These are phyloP conservation scores for Hysterangium stoloniferum DNA, from an alignment of 768 basidiomycete genomes.

Conservation along the genomic window DNA sequence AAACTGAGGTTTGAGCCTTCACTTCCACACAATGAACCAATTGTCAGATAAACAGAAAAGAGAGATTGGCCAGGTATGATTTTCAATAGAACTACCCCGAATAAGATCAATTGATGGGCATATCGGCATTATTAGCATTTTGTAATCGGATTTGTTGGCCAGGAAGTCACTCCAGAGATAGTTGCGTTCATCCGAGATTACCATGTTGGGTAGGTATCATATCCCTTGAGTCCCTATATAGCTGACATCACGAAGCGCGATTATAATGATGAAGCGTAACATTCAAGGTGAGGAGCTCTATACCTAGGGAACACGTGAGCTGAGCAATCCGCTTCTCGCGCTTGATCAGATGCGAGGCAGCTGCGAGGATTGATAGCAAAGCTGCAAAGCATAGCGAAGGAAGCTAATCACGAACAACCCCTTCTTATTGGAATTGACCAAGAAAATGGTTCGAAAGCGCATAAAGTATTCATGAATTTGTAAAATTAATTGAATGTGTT, in stretches of 20 bases:
- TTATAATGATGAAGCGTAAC: slow-evolving; percentile 67
- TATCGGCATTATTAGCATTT: no score
- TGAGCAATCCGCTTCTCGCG: background rate
- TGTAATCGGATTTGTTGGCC: slow-evolving; percentile 62
- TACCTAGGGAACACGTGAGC: background rate
- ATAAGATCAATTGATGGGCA: no score
- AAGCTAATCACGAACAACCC: slow-evolving; percentile 46
- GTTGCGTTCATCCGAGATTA: slow-evolving; percentile 52
- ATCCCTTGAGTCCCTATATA: background rate
- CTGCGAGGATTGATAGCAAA: slow-evolving; percentile 38
- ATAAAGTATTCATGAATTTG: background rate
- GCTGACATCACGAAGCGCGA: slow-evolving; percentile 13
- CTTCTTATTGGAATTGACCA: slow-evolving; percentile 67
- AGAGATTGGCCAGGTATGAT: no score
- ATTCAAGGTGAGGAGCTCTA: slow-evolving; percentile 35
- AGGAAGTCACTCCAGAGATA: slow-evolving; percentile 42
- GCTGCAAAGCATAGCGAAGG: slow-evolving; percentile 48
- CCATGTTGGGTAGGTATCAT: slow-evolving; percentile 40
- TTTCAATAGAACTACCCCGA: no score
- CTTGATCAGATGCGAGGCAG: slow-evolving; percentile 40
- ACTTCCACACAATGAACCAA: no score
- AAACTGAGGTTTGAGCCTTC: no score
- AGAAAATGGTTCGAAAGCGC: slow-evolving; percentile 50
- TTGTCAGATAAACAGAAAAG: no score
- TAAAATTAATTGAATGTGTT: background rate